Percentiles rank a stretch among this genome's conserved stretches.
Evolutionary conservation across 139 green algal species (phyloP).

Genomic region (Pseudopediastrum boryanum): DNA sequence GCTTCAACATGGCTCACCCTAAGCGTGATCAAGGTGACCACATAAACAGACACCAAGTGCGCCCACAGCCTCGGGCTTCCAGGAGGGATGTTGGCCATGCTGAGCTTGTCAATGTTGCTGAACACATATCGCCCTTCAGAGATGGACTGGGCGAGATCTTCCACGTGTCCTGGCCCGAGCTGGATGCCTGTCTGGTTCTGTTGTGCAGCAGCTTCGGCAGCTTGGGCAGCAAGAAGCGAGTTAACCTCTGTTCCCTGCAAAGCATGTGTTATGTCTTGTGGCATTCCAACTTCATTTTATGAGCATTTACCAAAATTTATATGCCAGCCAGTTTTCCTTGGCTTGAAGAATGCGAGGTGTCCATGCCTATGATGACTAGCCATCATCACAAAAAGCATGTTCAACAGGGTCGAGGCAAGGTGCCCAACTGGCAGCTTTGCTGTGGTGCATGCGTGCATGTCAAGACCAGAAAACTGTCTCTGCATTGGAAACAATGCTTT

Average conservation of each 20-base stretch:
- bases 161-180: not conserved
- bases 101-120: slow-evolving; percentile 23
- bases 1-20: slow-evolving; percentile 21
- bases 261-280: too few species aligned
- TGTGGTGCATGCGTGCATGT: not conserved
- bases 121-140: not conserved
- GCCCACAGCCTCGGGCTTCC: slow-evolving; percentile 50
- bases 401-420: too few species aligned
- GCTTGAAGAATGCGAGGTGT: too few species aligned
- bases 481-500: not conserved
- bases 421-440: not conserved
- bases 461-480: not conserved
- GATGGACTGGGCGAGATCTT: not conserved
- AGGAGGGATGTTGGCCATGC: slow-evolving; percentile 57
- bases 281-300: too few species aligned
- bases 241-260: not conserved
- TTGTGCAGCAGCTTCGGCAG: not conserved
- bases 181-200: not conserved
- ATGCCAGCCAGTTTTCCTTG: too few species aligned
- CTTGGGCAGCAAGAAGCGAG: not conserved
- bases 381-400: too few species aligned
- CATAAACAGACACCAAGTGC: slow-evolving; percentile 57
- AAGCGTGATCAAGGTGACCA: slow-evolving; percentile 51
- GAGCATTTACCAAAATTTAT: too few species aligned
- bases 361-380: too few species aligned